phyloP scores from a whole-genome alignment of 352 stramenopile genomes.

The Halophytophthora polymorphica region DNA sequence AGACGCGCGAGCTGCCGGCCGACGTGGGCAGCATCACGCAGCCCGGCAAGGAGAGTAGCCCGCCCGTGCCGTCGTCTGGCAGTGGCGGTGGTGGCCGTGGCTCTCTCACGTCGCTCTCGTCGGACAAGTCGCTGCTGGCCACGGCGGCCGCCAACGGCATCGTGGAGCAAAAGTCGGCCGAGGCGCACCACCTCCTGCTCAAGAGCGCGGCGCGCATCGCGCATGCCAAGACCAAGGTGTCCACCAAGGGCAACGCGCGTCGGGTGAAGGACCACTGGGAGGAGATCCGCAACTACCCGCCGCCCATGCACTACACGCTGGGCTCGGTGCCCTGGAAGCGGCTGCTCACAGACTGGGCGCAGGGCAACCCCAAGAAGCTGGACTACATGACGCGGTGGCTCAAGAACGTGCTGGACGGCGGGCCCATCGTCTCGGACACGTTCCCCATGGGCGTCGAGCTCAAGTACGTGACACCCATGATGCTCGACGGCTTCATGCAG shows the following conservation, averaged over 20 bases:
- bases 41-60: conserved; percentile 1
- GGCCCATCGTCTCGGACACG: conserved; percentile 80
- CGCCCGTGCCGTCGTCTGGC: conserved; percentile 5
- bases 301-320: conserved; percentile 79
- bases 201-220: conserved; percentile 66
- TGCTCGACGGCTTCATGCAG: conserved; percentile 89
- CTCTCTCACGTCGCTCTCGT: conserved; percentile 34
- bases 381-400: conserved; percentile 89
- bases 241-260: conserved; percentile 70
- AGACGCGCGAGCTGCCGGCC: conserved; percentile 64
- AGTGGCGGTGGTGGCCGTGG: conserved; percentile 11
- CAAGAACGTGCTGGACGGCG: conserved; percentile 85
- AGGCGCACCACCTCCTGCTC: conserved; percentile 66
- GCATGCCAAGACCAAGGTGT: conserved; percentile 69
- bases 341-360: conserved; percentile 81
- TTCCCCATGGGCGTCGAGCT: conserved; percentile 88
- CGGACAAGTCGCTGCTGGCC: conserved; percentile 38
- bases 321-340: conserved; percentile 86
- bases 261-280: conserved; percentile 88
- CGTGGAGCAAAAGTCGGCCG: conserved; percentile 49
- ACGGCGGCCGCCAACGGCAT: conserved; percentile 31
- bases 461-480: conserved; percentile 89
- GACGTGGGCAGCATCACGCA: conserved; percentile 61
- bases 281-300: conserved; percentile 83
- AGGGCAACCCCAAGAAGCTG: conserved; percentile 88